These are phyloP conservation scores for Galeopsis tetrahit DNA, from an alignment of 257 asterid species.

Conservation along the genomic window DNA sequence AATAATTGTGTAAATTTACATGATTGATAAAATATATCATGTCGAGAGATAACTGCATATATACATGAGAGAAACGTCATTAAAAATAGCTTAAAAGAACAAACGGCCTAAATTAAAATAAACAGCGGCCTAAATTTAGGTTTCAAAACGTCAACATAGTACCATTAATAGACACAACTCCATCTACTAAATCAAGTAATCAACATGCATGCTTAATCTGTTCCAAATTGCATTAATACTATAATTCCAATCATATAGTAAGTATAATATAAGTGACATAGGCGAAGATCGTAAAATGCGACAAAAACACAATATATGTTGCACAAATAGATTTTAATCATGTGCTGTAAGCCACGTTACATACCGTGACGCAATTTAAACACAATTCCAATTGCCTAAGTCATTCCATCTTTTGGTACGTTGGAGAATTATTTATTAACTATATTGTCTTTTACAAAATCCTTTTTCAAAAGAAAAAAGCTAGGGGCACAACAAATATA, in stretches of 20 bases:
- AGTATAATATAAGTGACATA: not conserved
- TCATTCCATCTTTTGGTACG: not conserved
- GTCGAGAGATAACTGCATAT: not conserved
- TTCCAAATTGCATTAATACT: not conserved
- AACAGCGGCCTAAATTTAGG: conserved; percentile 7
- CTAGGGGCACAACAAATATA: not conserved
- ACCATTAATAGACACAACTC: not conserved
- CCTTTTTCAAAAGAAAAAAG: not conserved
- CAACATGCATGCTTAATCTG: not conserved
- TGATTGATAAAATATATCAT: not conserved
- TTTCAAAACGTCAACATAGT: not conserved
- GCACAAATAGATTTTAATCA: not conserved
- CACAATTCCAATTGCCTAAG: not conserved
- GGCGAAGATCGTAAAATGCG: not conserved
- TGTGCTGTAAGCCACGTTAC: not conserved
- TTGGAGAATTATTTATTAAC: not conserved
- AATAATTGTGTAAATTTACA: not conserved
- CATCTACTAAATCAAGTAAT: not conserved
- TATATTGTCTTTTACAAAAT: not conserved
- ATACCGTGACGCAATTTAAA: not conserved
- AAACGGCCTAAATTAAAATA: not conserved
- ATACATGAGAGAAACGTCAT: not conserved
- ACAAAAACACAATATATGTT: conserved; percentile 2
- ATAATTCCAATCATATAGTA: not conserved
- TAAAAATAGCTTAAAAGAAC: not conserved